Percentiles rank a stretch among this genome's conserved stretches.
These are phyloP conservation scores for Diaporthe humulicola DNA, from an alignment of 2,329 filamentous ascomycete species.

Conservation along the genomic window DNA sequence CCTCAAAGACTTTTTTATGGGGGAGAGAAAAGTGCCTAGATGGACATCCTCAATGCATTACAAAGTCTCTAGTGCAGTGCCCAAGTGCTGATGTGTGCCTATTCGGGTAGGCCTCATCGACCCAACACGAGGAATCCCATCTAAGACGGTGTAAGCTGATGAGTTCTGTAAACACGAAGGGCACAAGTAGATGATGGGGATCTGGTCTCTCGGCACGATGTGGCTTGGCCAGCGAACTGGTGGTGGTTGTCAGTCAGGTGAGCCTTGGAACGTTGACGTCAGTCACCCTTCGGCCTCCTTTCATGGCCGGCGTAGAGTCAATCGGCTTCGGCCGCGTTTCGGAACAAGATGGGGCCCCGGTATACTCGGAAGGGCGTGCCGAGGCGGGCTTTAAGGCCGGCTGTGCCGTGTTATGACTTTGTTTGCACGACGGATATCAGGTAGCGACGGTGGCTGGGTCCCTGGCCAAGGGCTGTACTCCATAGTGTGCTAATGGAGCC, in stretches of 20 bases:
- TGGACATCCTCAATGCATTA: background rate
- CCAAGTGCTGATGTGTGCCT: background rate
- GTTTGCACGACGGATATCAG: background rate
- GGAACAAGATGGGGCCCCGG: background rate
- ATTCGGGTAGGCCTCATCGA: too few species aligned
- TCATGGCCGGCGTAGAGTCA: background rate
- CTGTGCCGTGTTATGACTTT: background rate
- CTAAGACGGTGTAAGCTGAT: background rate
- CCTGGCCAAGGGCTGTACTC: background rate
- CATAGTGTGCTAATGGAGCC: background rate
- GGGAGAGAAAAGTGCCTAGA: background rate
- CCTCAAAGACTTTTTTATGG: background rate
- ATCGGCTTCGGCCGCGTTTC: background rate
- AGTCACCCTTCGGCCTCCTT: background rate
- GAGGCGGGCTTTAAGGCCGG: background rate
- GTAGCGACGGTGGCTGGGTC: conserved; percentile 24
- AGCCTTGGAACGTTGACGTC: background rate
- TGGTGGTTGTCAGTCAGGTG: too few species aligned
- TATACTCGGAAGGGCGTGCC: background rate
- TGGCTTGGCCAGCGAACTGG: background rate
- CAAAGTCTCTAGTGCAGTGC: background rate
- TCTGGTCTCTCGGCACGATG: too few species aligned
- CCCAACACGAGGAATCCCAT: background rate
- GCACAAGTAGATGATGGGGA: background rate
- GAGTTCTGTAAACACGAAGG: background rate